These are phyloP conservation scores for Atkinsonella texensis DNA, from an alignment of 2,329 filamentous ascomycete species.

Conservation along the genomic window DNA sequence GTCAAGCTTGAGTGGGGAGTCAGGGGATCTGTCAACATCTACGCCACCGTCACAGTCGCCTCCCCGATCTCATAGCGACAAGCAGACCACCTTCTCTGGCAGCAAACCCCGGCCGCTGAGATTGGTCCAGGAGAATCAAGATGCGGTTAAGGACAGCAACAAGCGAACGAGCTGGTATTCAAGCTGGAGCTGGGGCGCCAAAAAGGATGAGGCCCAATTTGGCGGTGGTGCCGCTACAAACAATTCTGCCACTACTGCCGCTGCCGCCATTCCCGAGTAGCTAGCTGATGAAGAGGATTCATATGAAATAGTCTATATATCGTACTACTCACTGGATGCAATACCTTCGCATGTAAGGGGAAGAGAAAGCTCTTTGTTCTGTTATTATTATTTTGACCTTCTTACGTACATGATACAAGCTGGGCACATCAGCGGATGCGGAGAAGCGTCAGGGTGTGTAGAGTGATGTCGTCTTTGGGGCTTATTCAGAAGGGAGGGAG, in stretches of 20 bases:
- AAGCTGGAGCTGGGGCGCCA: conserved; percentile 39
- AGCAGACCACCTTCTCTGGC: conserved; percentile 45
- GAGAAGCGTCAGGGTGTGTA: background rate
- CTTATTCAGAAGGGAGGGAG: background rate
- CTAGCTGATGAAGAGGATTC: background rate
- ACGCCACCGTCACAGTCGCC: conserved; percentile 41
- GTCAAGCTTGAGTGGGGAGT: conserved; percentile 56
- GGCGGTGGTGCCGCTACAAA: conserved; percentile 12
- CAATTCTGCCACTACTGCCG: conserved; percentile 9
- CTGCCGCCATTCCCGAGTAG: conserved; percentile 23
- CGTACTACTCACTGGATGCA: background rate
- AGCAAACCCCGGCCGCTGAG: conserved; percentile 75
- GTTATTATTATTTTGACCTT: background rate
- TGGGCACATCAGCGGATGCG: background rate
- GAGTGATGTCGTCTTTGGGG: background rate
- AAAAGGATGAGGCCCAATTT: conserved; percentile 33
- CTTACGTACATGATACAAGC: background rate
- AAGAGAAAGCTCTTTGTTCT: too few species aligned
- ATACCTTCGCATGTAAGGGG: background rate
- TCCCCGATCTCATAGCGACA: conserved; percentile 37
- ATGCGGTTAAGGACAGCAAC: conserved; percentile 33
- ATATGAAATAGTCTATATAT: background rate
- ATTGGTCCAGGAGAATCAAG: conserved; percentile 68
- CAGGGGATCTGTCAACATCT: conserved; percentile 36
- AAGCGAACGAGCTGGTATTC: conserved; percentile 54